Base-by-base conservation (phyloP, 169 alveolate species). In the Cryptosporidium ubiquitum region DNA sequence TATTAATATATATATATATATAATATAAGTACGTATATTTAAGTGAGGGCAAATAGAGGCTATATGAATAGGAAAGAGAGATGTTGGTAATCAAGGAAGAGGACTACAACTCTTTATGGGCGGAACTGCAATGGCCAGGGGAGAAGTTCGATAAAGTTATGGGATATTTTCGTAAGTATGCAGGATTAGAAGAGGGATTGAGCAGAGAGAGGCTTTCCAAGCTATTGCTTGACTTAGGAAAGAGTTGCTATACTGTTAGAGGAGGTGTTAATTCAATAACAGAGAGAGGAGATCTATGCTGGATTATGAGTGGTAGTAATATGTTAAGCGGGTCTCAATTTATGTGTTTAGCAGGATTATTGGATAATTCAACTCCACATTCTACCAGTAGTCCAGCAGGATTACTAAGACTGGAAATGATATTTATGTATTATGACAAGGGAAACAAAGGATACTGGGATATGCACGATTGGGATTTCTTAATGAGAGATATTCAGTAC, bases 291-390 rank as follows among this genome's bases (percentile, higher is more conserved):
- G 89, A 79, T 35, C 55, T 79, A 29, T 79, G 89, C 47, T 79
- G 69, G 68, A 79, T 79, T 18, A 79, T 79, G 66, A 79, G 89
- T 79, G 89, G 89, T 12, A 40, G 66, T 37, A 64, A 64, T 29
- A 40, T 61, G 58, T 14, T 79, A 44, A 79, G 75, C 37, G 89
- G 89, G 9, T 79, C 89, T 14, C 89, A 79, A 23, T 79, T 79
- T 64, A 79, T 79, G 89, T 79, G 89, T 64, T 79, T 79, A 18
- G 89, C 89, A 40, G 89, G 79, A 23, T 31, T 79, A 79, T 18
- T 79, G 68, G 89, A 79, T n/a, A 79, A 79, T 79, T 79, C 89
- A 5, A 79, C 89, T 58, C 89, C 89, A 18, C 89, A 79, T 42
- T 79, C 89, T 14, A 79, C 89, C 9, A 79, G 66, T 18, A 79